phyloP scores from a whole-genome alignment of 495 filamentous ascomycete species.

The Barbatosphaeria neglecta region DNA sequence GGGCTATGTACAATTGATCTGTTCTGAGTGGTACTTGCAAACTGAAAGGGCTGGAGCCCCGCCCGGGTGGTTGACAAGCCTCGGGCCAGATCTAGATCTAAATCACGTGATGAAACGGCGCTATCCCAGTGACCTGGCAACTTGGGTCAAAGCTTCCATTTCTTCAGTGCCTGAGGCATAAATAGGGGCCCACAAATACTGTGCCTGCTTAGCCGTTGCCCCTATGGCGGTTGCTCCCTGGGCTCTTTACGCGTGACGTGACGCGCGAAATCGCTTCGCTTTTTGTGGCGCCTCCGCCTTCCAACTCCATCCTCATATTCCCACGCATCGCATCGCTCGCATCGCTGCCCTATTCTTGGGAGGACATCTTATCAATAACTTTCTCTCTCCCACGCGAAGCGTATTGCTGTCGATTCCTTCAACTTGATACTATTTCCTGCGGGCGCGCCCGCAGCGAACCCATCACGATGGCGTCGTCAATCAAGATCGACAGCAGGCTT shows the following conservation, averaged over 20 bases:
- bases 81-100: background rate
- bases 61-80: too few species aligned
- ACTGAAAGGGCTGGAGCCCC: too few species aligned
- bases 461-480: conserved; percentile 43
- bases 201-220: too few species aligned
- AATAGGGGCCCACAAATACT: background rate
- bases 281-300: background rate
- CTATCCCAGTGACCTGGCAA: background rate
- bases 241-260: conserved; percentile 1
- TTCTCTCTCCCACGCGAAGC: background rate
- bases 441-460: conserved; percentile 12
- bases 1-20: too few species aligned
- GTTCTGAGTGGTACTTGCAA: too few species aligned
- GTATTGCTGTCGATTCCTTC: background rate
- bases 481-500: conserved; percentile 80
- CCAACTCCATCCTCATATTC: background rate
- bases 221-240: background rate
- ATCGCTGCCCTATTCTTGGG: background rate
- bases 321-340: background rate
- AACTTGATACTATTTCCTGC: conserved; percentile 14
- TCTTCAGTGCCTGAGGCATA: background rate
- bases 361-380: background rate
- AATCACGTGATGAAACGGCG: too few species aligned
- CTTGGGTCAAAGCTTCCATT: background rate
- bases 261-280: background rate